Percentiles rank a stretch among this genome's conserved stretches.
These are phyloP conservation scores for Monosporascus cannonballus DNA, from an alignment of 2,329 filamentous ascomycete genomes.

Conservation along the genomic window DNA sequence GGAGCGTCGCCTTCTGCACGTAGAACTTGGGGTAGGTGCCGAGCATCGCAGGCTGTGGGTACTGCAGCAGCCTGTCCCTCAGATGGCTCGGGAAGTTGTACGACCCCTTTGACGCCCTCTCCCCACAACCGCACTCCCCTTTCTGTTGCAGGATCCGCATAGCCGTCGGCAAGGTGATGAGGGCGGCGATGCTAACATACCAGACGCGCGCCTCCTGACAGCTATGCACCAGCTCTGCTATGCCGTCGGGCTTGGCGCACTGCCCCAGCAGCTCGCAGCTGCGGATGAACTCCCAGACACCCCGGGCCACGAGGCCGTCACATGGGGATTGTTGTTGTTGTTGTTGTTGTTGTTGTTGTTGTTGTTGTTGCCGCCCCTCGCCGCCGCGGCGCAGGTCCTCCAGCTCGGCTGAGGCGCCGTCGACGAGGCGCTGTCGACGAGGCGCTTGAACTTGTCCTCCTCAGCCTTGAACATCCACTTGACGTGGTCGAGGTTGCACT, in stretches of 20 bases:
- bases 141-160: not conserved
- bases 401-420: not conserved
- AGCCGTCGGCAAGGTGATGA: not conserved
- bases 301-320: not conserved
- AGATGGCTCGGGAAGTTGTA: not conserved
- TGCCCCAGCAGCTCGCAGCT: not conserved
- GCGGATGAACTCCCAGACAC: not conserved
- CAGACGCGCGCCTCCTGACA: not conserved
- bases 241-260: not conserved
- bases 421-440: not conserved
- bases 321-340: not conserved
- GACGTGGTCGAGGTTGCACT: not conserved
- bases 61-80: not conserved
- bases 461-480: not conserved
- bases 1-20: not conserved
- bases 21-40: not conserved
- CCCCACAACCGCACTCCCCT: no score
- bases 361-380: not conserved
- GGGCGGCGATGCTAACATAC: not conserved
- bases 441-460: not conserved
- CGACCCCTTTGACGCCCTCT: not conserved
- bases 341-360: no score
- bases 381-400: not conserved
- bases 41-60: not conserved
- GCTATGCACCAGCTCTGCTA: not conserved